These are phyloP conservation scores for Podaxis sp. DNA, from an alignment of 768 basidiomycete genomes.

Conservation along the genomic window DNA sequence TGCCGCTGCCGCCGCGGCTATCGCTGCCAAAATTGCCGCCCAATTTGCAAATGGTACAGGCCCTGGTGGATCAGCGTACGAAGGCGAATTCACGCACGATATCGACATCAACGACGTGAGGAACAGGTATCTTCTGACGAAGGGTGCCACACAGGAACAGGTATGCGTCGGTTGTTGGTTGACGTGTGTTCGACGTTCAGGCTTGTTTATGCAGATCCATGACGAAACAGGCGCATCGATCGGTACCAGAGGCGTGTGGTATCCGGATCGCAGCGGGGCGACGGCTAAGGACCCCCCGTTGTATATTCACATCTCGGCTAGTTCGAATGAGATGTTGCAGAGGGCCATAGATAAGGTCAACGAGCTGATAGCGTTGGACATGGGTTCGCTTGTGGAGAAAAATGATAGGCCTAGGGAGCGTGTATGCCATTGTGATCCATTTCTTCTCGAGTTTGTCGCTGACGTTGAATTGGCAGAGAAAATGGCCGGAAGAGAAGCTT, in stretches of 20 bases:
- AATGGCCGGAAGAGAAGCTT: slow-evolving; percentile 98
- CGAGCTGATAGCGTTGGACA: slow-evolving; percentile 70
- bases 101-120: slow-evolving; percentile 97
- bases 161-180: slow-evolving; percentile 40
- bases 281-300: slow-evolving; percentile 92
- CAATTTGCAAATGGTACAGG: slow-evolving; percentile 60
- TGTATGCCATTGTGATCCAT: slow-evolving; percentile 34
- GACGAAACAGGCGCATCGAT: slow-evolving; percentile 92
- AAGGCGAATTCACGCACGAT: slow-evolving; percentile 83
- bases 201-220: slow-evolving; percentile 58
- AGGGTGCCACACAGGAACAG: slow-evolving; percentile 89
- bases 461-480: slow-evolving; percentile 50
- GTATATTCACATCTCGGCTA: slow-evolving; percentile 90
- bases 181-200: not conserved
- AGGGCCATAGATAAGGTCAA: slow-evolving; percentile 70
- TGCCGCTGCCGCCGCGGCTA: slow-evolving; percentile 72
- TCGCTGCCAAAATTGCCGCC: slow-evolving; percentile 94
- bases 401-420: slow-evolving; percentile 66
- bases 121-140: slow-evolving; percentile 93
- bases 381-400: slow-evolving; percentile 82
- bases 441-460: not conserved
- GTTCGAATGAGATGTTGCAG: slow-evolving; percentile 62
- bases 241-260: slow-evolving; percentile 93
- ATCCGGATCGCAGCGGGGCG: slow-evolving; percentile 89
- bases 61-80: slow-evolving; percentile 51